Percentiles rank a stretch among this genome's conserved stretches.
Conservation (phyloP, 2,329 filamentous ascomycete species). For the Aspergillus oerlinghausenensis region DNA sequence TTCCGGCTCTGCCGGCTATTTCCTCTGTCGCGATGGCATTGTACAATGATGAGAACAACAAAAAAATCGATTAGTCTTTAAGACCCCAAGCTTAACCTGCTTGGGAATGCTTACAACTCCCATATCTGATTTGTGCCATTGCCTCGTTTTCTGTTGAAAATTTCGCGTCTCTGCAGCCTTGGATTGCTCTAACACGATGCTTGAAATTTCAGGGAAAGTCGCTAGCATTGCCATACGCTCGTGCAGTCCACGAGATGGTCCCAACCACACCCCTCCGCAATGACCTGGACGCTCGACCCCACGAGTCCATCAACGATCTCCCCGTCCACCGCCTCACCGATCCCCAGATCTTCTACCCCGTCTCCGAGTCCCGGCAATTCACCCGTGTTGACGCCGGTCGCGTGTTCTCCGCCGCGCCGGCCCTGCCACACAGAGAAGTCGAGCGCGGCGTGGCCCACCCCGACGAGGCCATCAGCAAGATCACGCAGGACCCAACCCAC, state of each 20-base stretch:
- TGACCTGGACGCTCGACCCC: constrained; percentile 34
- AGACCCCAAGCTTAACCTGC: constrained; percentile 60
- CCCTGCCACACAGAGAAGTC: constrained; percentile 24
- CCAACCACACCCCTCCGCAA: constrained; percentile 56
- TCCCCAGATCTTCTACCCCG: constrained; percentile 58
- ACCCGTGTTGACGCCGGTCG: constrained; percentile 62
- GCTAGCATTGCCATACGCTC: constrained; percentile 70
- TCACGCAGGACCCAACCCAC: constrained; percentile 25
- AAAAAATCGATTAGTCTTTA: constrained; percentile 99
- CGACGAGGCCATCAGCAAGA: constrained; percentile 25
- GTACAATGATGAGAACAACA: constrained; percentile 63
- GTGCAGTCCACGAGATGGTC: constrained; percentile 74
- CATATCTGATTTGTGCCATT: constrained; percentile 20
- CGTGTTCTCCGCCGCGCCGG: constrained; percentile 50
- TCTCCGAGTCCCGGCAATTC: constrained; percentile 60
- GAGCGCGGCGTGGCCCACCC: constrained; percentile 28
- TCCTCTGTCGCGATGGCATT: neutral
- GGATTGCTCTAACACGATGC: constrained; percentile 14
- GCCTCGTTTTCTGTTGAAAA: constrained; percentile 5
- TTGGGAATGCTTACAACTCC: constrained; percentile 59
- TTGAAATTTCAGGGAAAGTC: constrained; percentile 56
- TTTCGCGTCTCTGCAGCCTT: constrained; percentile 4
- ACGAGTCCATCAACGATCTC: constrained; percentile 63
- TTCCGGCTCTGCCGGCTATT: constrained; percentile 4
- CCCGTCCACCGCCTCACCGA: constrained; percentile 53